Evolutionary conservation across 192 early-diverging fungal genomes (phyloP).

Genomic region (Backusella circina): DNA sequence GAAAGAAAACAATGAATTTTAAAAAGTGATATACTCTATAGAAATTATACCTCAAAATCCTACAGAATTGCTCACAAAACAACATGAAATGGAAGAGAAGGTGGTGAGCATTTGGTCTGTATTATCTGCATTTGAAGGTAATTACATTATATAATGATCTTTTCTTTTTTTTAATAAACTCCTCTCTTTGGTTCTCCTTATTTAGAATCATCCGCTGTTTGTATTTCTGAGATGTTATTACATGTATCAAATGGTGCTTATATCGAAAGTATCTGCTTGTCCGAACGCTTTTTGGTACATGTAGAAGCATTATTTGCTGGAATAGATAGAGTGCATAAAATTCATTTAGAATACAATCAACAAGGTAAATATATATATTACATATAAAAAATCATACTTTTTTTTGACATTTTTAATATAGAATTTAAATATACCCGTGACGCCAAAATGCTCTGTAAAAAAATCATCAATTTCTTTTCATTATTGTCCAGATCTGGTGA

Average conservation of each 20-base stretch:
- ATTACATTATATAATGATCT: neutral
- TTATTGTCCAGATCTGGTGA: constrained; percentile 75
- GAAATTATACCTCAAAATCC: constrained; percentile 7
- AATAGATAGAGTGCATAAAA: constrained; percentile 54
- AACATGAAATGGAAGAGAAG: constrained; percentile 81
- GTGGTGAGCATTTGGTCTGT: constrained; percentile 88
- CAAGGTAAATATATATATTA: constrained; percentile 8
- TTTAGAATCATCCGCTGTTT: constrained; percentile 85
- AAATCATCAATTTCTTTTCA: constrained; percentile 93
- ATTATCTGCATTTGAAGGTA: constrained; percentile 85
- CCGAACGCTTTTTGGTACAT: constrained; percentile 84
- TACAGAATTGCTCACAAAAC: constrained; percentile 35
- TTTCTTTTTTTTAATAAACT: neutral
- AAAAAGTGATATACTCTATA: neutral
- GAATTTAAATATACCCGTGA: constrained; percentile 78
- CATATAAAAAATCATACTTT: neutral
- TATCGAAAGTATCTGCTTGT: constrained; percentile 78
- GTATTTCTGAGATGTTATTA: constrained; percentile 93
- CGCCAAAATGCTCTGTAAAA: constrained; percentile 94
- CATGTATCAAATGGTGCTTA: constrained; percentile 85
- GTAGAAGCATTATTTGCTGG: constrained; percentile 90
- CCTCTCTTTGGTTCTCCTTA: neutral
- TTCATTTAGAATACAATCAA: constrained; percentile 12
- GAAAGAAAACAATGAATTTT: neutral
- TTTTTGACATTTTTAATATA: constrained; percentile 8